Evolutionary conservation across 140 eudicot genomes (phyloP).

Genomic region (Flaveria floridana): DNA sequence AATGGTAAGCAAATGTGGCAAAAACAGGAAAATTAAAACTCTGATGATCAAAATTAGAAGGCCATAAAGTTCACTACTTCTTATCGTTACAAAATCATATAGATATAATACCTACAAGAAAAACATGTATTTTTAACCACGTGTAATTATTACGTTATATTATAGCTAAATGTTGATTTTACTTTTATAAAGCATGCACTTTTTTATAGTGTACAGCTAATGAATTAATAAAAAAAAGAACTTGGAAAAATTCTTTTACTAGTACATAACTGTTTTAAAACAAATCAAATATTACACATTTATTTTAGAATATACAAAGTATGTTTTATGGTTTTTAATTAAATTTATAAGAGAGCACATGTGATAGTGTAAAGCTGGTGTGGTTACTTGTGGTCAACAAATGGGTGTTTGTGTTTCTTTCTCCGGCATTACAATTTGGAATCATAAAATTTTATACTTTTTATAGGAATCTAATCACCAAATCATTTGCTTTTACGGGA

Average conservation of each 20-base stretch:
- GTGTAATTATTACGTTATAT: not conserved
- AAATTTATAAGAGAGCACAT: not conserved
- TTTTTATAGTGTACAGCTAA: not conserved
- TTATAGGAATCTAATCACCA: constrained; percentile 36
- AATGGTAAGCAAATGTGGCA: too few relatives aligned
- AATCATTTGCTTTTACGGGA: constrained; percentile 25
- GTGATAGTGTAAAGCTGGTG: constrained; percentile 28
- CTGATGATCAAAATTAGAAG: too few relatives aligned
- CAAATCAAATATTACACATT: not conserved
- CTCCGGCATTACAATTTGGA: constrained; percentile 32
- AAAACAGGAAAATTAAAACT: too few relatives aligned
- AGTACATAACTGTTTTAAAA: too few relatives aligned
- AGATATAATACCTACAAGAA: not conserved
- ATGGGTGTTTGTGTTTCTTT: constrained; percentile 40
- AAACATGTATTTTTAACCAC: not conserved
- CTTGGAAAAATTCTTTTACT: too few relatives aligned
- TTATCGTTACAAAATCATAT: too few relatives aligned
- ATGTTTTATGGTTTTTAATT: not conserved
- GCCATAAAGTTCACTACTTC: too few relatives aligned
- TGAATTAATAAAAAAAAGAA: too few relatives aligned
- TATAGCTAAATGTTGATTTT: not conserved
- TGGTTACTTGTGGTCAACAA: constrained; percentile 23
- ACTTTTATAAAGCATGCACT: not conserved
- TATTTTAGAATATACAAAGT: not conserved
- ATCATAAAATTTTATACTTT: constrained; percentile 7